Evolutionary conservation across 805 yeast species (phyloP).

Genomic region (Brettanomyces anomalus): DNA sequence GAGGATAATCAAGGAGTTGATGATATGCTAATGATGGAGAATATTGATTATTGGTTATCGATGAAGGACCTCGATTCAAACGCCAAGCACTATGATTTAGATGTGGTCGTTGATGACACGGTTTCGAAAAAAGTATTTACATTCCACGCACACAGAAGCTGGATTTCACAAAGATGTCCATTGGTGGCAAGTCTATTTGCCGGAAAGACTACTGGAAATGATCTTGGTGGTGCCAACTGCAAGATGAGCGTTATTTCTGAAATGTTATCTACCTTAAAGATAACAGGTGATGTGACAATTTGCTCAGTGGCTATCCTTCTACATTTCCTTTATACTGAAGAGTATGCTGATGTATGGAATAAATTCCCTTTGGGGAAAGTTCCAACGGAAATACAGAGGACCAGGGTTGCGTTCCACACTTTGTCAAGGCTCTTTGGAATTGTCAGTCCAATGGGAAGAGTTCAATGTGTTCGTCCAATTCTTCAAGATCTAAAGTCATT

Average conservation of each 20-base stretch:
- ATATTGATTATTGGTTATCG: conserved; percentile 17
- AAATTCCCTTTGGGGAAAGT: conserved; percentile 20
- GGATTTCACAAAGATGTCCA: conserved; percentile 6
- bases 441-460: conserved; percentile 22
- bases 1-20: conserved; percentile 8
- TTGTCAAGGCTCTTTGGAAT: conserved; percentile 17
- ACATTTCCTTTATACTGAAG: conserved; percentile 44
- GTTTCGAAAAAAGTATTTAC: not conserved
- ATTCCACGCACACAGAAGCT: conserved; percentile 7
- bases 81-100: conserved; percentile 9
- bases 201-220: not conserved
- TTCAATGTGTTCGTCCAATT: conserved; percentile 13
- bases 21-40: conserved; percentile 30
- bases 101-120: conserved; percentile 8
- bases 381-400: conserved; percentile 23
- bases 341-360: conserved; percentile 37
- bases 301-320: conserved; percentile 30
- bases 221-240: conserved; percentile 8
- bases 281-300: conserved; percentile 18
- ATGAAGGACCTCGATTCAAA: conserved; percentile 9
- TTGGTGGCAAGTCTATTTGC: conserved; percentile 2
- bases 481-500: conserved; percentile 13
- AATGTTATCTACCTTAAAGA: not conserved
- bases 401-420: conserved; percentile 23
- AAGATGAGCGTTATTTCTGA: conserved; percentile 3